Evolutionary conservation across 164 flowering plant genomes (phyloP).

Genomic region (Berberis vulgaris): DNA sequence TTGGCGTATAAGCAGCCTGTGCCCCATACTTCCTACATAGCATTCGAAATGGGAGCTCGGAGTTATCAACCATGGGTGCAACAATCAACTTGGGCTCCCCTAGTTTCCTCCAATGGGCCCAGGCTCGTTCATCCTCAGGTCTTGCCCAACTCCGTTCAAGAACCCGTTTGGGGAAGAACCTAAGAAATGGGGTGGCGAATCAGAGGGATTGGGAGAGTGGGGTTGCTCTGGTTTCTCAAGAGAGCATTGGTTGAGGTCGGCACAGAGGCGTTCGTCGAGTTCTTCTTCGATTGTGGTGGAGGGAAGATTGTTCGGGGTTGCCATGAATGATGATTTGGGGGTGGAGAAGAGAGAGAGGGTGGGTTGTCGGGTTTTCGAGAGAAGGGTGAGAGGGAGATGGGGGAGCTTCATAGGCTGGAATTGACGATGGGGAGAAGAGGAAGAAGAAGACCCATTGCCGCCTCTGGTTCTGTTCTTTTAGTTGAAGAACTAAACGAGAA

Average conservation of each 20-base stretch:
- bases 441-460: too few species aligned
- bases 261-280: constrained; percentile 29
- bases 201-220: constrained; percentile 1
- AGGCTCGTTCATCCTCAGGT: constrained; percentile 60
- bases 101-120: constrained; percentile 84
- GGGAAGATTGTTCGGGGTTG: constrained; percentile 14
- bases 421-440: too few species aligned
- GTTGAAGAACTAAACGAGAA: too few species aligned
- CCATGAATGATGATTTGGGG: constrained; percentile 21
- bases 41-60: constrained; percentile 93
- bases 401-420: constrained; percentile 19
- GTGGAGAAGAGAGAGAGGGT: background rate
- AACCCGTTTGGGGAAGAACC: background rate
- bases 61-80: constrained; percentile 97
- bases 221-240: background rate
- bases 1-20: constrained; percentile 90
- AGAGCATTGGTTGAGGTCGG: constrained; percentile 7
- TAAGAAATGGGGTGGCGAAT: constrained; percentile 22
- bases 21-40: constrained; percentile 93
- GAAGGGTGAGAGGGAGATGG: background rate
- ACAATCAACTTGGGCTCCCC: constrained; percentile 77
- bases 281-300: constrained; percentile 16
- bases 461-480: too few species aligned
- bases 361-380: background rate
- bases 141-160: constrained; percentile 7